These are phyloP conservation scores for Bipolaris victoriae DNA, from an alignment of 2,329 filamentous ascomycete species.

Conservation along the genomic window DNA sequence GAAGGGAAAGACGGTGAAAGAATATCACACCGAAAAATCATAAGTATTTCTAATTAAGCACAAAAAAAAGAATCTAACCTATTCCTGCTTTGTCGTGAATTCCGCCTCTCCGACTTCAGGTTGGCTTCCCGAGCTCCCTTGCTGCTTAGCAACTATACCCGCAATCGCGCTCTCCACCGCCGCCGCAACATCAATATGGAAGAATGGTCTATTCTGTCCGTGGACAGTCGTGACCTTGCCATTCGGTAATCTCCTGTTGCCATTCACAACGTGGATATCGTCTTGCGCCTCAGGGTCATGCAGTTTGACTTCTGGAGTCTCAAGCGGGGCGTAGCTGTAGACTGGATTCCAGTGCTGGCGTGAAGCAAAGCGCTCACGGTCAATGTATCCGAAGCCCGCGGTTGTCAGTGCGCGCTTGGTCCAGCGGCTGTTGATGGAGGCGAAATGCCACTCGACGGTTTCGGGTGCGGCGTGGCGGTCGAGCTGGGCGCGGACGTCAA, in stretches of 20 bases:
- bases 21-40: too few species aligned
- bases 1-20: too few species aligned
- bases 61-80: background rate
- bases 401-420: slow-evolving; percentile 85
- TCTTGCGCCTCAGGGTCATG: slow-evolving; percentile 50
- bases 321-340: slow-evolving; percentile 91
- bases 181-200: slow-evolving; percentile 90
- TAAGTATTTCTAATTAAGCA: too few species aligned
- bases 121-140: slow-evolving; percentile 27
- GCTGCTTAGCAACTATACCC: slow-evolving; percentile 65
- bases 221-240: slow-evolving; percentile 71
- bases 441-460: slow-evolving; percentile 91
- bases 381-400: slow-evolving; percentile 81
- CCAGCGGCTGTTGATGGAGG: slow-evolving; percentile 93
- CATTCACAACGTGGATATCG: slow-evolving; percentile 22
- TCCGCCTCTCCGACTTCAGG: slow-evolving; percentile 17
- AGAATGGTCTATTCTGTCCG: slow-evolving; percentile 86
- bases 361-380: slow-evolving; percentile 57
- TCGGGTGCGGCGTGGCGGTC: slow-evolving; percentile 83
- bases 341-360: slow-evolving; percentile 82
- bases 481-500: slow-evolving; percentile 93
- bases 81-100: slow-evolving; percentile 24
- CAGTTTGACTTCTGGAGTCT: slow-evolving; percentile 67
- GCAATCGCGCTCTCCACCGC: slow-evolving; percentile 86
- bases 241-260: slow-evolving; percentile 25